Conservation (phyloP, 176 grass and related monocot species). For the Bothriochloa decipiens region DNA sequence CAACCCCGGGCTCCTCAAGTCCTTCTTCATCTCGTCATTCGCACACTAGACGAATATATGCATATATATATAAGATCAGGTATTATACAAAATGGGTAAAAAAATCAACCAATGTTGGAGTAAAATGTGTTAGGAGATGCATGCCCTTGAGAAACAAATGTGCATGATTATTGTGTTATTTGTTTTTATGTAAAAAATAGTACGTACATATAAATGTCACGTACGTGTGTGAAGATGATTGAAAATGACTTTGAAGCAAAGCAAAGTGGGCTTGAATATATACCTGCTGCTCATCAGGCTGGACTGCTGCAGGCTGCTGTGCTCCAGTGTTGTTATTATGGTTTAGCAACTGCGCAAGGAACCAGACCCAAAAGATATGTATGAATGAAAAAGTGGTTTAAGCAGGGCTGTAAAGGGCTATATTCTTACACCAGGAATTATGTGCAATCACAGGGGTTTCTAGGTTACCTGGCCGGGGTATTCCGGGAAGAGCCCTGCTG, state of each 20-base stretch:
- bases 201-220: too few species aligned
- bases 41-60: conserved; percentile 10
- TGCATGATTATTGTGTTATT: background rate
- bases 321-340: conserved; percentile 51
- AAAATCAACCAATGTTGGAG: too few species aligned
- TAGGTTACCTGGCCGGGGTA: conserved; percentile 78
- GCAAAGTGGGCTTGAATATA: conserved; percentile 36
- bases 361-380: conserved; percentile 13
- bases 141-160: background rate
- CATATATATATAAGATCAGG: background rate
- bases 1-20: conserved; percentile 77
- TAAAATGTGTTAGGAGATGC: background rate
- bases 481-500: conserved; percentile 71
- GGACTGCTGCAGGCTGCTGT: conserved; percentile 45
- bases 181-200: too few species aligned
- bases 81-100: too few species aligned
- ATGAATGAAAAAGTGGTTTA: conserved; percentile 28
- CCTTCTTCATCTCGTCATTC: conserved; percentile 67
- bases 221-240: conserved; percentile 31
- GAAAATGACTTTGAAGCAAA: conserved; percentile 60
- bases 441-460: conserved; percentile 19
- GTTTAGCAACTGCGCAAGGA: conserved; percentile 62
- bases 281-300: conserved; percentile 55
- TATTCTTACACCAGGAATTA: conserved; percentile 29
- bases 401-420: conserved; percentile 37